Percentiles rank a stretch among this genome's conserved stretches.
phyloP scores from a whole-genome alignment of 2,329 filamentous ascomycete genomes.

The Proliferodiscus dingleyae region DNA sequence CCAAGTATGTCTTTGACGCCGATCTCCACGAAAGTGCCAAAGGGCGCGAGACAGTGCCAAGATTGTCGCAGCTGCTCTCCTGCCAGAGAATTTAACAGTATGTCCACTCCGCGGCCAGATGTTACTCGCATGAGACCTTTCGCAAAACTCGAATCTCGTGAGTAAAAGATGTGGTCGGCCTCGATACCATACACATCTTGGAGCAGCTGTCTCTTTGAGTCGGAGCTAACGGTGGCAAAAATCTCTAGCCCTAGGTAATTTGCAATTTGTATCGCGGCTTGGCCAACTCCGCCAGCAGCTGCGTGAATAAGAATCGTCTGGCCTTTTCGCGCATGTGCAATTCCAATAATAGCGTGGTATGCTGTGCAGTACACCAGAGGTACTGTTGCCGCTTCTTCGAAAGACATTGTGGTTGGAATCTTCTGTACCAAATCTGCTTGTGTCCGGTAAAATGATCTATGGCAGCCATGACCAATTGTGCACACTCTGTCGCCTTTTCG shows the following conservation, averaged over 20 bases:
- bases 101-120: slow-evolving; percentile 22
- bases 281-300: slow-evolving; percentile 30
- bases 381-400: slow-evolving; percentile 18
- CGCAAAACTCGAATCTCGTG: slow-evolving; percentile 32
- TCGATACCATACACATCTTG: slow-evolving; percentile 31
- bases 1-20: slow-evolving; percentile 23
- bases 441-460: slow-evolving; percentile 9
- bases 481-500: slow-evolving; percentile 3
- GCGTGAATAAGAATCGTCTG: slow-evolving; percentile 32
- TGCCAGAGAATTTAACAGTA: slow-evolving; percentile 25
- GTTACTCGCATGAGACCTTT: slow-evolving; percentile 27
- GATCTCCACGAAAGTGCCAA: slow-evolving; percentile 36
- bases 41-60: slow-evolving; percentile 37
- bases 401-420: slow-evolving; percentile 12
- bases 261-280: slow-evolving; percentile 29
- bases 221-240: slow-evolving; percentile 28
- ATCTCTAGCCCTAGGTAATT: slow-evolving; percentile 21
- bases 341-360: slow-evolving; percentile 15
- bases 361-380: slow-evolving; percentile 18
- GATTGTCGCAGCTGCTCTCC: slow-evolving; percentile 35
- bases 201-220: slow-evolving; percentile 29
- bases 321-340: slow-evolving; percentile 7
- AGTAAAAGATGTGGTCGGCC: slow-evolving; percentile 35
- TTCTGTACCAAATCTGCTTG: neutral
- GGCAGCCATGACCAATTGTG: slow-evolving; percentile 19